Percentiles rank a stretch among this genome's conserved stretches.
These are phyloP conservation scores for Ceratobasidium sp. DNA, from an alignment of 1,284 basidiomycete genomes.

Conservation along the genomic window DNA sequence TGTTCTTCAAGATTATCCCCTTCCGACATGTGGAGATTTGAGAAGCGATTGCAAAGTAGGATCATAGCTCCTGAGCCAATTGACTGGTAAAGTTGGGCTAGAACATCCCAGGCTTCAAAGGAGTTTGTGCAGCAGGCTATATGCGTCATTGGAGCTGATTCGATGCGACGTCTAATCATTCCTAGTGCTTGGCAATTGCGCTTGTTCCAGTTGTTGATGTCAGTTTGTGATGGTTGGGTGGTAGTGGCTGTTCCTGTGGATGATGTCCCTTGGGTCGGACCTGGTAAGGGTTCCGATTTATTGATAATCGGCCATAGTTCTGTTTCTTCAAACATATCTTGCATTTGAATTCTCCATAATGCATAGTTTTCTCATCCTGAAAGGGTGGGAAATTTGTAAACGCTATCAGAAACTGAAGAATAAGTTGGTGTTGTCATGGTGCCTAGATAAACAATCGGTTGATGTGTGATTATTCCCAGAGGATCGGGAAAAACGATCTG, in stretches of 20 bases:
- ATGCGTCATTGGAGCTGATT: slow-evolving; percentile 3
- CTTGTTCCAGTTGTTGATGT: neutral
- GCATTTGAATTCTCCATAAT: slow-evolving; percentile 9
- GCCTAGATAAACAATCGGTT: no score
- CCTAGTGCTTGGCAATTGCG: neutral
- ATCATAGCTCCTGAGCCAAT: slow-evolving; percentile 14
- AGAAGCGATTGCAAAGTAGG: neutral
- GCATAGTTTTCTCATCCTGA: neutral
- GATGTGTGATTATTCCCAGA: no score
- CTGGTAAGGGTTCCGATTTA: neutral
- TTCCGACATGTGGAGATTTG: neutral
- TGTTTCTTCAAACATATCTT: slow-evolving; percentile 14
- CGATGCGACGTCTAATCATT: neutral
- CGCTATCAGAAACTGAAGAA: neutral
- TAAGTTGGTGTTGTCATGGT: no score
- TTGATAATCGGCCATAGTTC: neutral
- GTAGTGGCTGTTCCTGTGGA: neutral
- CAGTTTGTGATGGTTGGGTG: neutral
- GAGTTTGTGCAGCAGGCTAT: neutral
- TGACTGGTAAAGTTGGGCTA: neutral
- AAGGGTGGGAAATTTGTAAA: neutral
- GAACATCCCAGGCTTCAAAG: neutral
- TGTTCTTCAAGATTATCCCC: no score
- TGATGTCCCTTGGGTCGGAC: neutral
- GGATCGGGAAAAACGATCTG: no score